Conservation (phyloP, 2,329 filamentous ascomycete genomes). For the Microdochium paspali region DNA sequence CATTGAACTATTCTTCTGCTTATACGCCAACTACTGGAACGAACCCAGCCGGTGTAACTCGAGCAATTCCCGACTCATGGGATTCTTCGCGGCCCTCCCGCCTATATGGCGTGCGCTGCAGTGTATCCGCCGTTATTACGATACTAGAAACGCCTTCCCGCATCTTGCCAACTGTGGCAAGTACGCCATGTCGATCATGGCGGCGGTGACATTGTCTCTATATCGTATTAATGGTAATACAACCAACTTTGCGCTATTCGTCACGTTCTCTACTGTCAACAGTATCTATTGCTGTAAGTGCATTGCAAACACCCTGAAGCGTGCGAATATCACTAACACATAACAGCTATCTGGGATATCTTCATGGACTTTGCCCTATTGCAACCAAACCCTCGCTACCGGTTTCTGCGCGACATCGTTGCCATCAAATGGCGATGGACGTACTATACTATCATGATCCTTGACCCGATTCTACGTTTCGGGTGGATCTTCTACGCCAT, state of each 20-base stretch:
- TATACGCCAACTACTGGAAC: constrained; percentile 74
- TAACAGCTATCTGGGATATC: constrained; percentile 74
- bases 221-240: constrained; percentile 64
- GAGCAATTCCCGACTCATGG: constrained; percentile 69
- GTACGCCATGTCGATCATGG: constrained; percentile 75
- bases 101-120: constrained; percentile 87
- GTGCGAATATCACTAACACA: background rate
- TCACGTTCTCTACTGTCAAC: constrained; percentile 74
- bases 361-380: constrained; percentile 95
- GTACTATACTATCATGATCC: constrained; percentile 77
- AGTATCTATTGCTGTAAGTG: constrained; percentile 67
- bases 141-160: constrained; percentile 81
- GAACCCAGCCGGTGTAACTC: constrained; percentile 76
- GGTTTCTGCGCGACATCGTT: constrained; percentile 65
- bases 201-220: constrained; percentile 68
- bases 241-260: constrained; percentile 59
- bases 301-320: background rate
- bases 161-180: constrained; percentile 91
- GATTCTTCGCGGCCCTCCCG: constrained; percentile 76
- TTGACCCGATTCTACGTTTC: constrained; percentile 82
- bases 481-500: constrained; percentile 93
- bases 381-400: constrained; percentile 61
- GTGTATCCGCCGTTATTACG: constrained; percentile 79
- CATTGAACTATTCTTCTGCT: constrained; percentile 85
- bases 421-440: constrained; percentile 71